Percentiles rank a stretch among this genome's conserved stretches.
phyloP scores from a whole-genome alignment of 2,329 filamentous ascomycete genomes.

The Fusarium heterosporum region DNA sequence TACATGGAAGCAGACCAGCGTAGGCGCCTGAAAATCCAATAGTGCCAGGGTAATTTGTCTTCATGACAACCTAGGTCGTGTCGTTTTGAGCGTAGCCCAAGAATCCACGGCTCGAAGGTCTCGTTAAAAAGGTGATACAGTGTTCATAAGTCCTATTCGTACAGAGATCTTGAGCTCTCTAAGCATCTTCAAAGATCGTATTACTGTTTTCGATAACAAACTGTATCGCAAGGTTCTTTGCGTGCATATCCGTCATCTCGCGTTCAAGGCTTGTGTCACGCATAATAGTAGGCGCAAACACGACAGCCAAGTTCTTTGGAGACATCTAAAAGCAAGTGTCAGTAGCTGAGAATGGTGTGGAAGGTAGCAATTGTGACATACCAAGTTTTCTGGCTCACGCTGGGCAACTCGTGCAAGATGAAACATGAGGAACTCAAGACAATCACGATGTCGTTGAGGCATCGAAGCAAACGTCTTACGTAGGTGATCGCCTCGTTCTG shows the following conservation, averaged over 20 bases:
- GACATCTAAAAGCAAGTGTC: slow-evolving; percentile 75
- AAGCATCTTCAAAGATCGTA: slow-evolving; percentile 74
- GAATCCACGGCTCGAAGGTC: slow-evolving; percentile 23
- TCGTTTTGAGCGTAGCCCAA: slow-evolving; percentile 26
- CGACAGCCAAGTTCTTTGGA: slow-evolving; percentile 93
- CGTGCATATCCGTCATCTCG: slow-evolving; percentile 95
- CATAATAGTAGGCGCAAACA: slow-evolving; percentile 98
- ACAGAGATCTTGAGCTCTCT: slow-evolving; percentile 20
- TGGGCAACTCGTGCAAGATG: slow-evolving; percentile 89
- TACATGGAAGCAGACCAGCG: slow-evolving; percentile 39
- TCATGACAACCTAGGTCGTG: slow-evolving; percentile 33
- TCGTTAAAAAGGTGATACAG: slow-evolving; percentile 19
- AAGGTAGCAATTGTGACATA: slow-evolving; percentile 56
- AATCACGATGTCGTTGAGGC: slow-evolving; percentile 86
- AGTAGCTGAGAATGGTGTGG: slow-evolving; percentile 7
- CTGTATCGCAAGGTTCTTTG: slow-evolving; percentile 91
- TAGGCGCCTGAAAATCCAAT: slow-evolving; percentile 37
- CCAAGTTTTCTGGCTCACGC: slow-evolving; percentile 85
- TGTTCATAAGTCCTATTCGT: slow-evolving; percentile 16
- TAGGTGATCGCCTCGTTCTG: slow-evolving; percentile 77
- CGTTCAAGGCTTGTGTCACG: slow-evolving; percentile 87
- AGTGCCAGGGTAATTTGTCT: slow-evolving; percentile 38
- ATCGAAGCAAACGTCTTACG: slow-evolving; percentile 80
- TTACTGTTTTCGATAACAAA: slow-evolving; percentile 92
- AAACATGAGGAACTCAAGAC: slow-evolving; percentile 92